phyloP scores from a whole-genome alignment of 208 protist genomes.

The Herpetomonas tarakana region DNA sequence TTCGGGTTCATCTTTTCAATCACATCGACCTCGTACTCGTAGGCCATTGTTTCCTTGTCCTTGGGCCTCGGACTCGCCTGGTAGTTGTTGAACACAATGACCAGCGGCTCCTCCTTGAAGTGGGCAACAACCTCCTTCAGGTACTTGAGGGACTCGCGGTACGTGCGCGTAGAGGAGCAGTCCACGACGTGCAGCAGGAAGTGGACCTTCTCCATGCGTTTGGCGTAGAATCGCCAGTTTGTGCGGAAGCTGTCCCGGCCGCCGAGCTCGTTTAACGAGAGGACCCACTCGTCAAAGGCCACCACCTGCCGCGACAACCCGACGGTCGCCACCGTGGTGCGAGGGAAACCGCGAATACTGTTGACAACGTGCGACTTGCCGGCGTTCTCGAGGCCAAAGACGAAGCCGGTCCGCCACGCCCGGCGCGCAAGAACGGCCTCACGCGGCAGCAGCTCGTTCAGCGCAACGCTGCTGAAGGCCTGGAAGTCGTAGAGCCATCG shows the following conservation, averaged over 20 bases:
- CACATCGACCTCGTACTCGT: slow-evolving; percentile 36
- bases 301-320: slow-evolving; percentile 70
- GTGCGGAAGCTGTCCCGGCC: slow-evolving; percentile 78
- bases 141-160: slow-evolving; percentile 50
- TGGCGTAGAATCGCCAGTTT: slow-evolving; percentile 78
- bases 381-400: slow-evolving; percentile 77
- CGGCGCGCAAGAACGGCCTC: slow-evolving; percentile 51
- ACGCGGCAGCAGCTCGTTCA: slow-evolving; percentile 66
- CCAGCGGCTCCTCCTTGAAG: slow-evolving; percentile 49
- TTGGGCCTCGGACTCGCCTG: slow-evolving; percentile 33
- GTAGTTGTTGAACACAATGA: slow-evolving; percentile 87
- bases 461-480: slow-evolving; percentile 46
- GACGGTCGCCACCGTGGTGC: slow-evolving; percentile 71
- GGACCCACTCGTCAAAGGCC: slow-evolving; percentile 83
- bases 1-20: slow-evolving; percentile 26
- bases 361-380: slow-evolving; percentile 85
- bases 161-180: slow-evolving; percentile 31
- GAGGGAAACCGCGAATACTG: slow-evolving; percentile 55
- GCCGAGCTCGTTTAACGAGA: slow-evolving; percentile 74
- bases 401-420: slow-evolving; percentile 61
- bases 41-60: slow-evolving; percentile 35
- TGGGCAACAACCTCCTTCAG: slow-evolving; percentile 46
- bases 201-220: slow-evolving; percentile 58
- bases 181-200: slow-evolving; percentile 83
- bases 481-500: slow-evolving; percentile 48